Base-by-base conservation (phyloP, 768 basidiomycete species). In the Amanita brunnescens region DNA sequence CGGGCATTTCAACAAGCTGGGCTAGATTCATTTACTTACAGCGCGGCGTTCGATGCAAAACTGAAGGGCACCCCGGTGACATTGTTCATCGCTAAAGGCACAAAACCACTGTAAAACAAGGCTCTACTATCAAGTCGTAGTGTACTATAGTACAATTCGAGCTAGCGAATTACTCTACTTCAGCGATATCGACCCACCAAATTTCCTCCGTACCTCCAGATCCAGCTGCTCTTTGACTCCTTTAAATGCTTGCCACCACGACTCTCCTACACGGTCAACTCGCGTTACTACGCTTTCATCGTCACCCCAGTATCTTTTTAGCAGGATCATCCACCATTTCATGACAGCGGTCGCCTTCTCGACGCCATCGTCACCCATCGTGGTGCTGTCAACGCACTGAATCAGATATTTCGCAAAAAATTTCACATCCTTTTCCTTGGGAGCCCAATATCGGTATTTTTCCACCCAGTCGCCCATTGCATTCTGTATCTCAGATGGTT, bases 181-280 rank as follows among this genome's bases (percentile, higher is more conserved):
- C 56, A 88, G 66, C 2, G 76, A 82, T 54, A 92, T 61, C 8
- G 68, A 67, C 1, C 91, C 88, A 29, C 91, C 90, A 61, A 88
- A 92, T 52, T 78, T 79, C 63, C 75, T 77, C 54, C 76, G 72
- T 5, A 79, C 76, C 18, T 81, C 73, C n/a, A 64, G 68, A 57
- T 91, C 85, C 67, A 93, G 78, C 58, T 70, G 73, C 10, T 59
- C 69, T 67, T 84, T 88, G 2, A 90, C 81, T 26, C 77, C 76
- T 53, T 77, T 69, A 68, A 89, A 93, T 6, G 84, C 78, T 46
- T 67, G 71, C 91, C 91, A 94, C 92, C 91, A 94, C 34, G 79
- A 79, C 61, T 72, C 71, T 2, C 82, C 89, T 38, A 86, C 72
- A 62, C 32, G 67, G 66, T 61, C 69, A 29, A 61, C 54, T 49